These are phyloP conservation scores for Lipomyces chichibuensis DNA, from an alignment of 805 yeast species.

Conservation along the genomic window DNA sequence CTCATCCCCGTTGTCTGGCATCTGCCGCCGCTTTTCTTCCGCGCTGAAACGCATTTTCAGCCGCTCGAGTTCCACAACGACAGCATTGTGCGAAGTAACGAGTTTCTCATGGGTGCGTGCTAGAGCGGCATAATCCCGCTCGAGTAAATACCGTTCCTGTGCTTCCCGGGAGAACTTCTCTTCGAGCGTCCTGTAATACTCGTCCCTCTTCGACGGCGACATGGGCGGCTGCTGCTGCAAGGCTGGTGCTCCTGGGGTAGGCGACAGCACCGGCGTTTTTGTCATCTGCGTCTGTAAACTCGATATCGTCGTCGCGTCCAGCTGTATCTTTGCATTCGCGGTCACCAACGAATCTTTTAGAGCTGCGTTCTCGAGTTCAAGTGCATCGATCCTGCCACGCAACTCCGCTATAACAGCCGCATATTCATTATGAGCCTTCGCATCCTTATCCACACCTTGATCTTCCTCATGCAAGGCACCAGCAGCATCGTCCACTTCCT, in stretches of 20 bases:
- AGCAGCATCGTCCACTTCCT: conserved; percentile 49
- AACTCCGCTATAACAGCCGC: conserved; percentile 10
- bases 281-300: conserved; percentile 1
- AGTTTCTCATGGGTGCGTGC: conserved; percentile 32
- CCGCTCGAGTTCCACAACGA: conserved; percentile 19
- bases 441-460: conserved; percentile 40
- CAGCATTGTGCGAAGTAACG: conserved; percentile 19
- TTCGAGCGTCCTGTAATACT: conserved; percentile 24
- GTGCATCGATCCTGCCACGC: conserved; percentile 11
- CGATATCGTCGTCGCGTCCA: conserved; percentile 26
- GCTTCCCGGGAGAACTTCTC: conserved; percentile 35
- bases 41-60: conserved; percentile 25
- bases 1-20: not conserved
- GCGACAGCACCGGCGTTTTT: not conserved
- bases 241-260: not conserved
- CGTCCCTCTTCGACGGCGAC: conserved; percentile 9
- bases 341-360: conserved; percentile 29
- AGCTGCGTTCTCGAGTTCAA: conserved; percentile 26
- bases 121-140: conserved; percentile 29
- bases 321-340: conserved; percentile 31
- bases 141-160: conserved; percentile 32
- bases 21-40: conserved; percentile 28
- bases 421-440: conserved; percentile 43
- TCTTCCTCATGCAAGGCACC: conserved; percentile 51
- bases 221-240: not conserved